These are phyloP conservation scores for Kuraishia hungarica DNA, from an alignment of 805 yeast species.

Conservation along the genomic window DNA sequence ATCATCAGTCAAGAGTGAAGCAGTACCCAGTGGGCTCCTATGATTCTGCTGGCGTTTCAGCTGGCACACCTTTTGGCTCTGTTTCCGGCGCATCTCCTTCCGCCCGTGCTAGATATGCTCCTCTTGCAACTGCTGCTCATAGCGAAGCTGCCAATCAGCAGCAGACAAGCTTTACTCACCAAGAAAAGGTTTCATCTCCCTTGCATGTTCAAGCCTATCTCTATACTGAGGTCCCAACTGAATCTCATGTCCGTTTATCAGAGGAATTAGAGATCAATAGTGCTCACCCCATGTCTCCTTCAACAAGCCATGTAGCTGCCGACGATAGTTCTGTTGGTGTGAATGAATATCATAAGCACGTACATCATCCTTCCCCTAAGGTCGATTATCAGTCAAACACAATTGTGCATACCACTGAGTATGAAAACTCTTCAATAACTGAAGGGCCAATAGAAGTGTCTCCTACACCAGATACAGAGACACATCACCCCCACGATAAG, in stretches of 20 bases:
- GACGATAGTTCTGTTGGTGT: neutral
- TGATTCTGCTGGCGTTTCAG: neutral
- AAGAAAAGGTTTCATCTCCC: neutral
- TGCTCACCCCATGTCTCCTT: neutral
- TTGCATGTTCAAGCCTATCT: neutral
- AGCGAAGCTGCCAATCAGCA: neutral
- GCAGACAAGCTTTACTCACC: neutral
- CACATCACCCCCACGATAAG: neutral
- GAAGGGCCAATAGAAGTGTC: neutral
- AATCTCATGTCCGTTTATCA: neutral
- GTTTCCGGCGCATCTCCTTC: neutral
- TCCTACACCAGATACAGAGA: neutral
- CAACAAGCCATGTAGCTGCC: neutral
- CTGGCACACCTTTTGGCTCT: neutral
- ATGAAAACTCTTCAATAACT: neutral
- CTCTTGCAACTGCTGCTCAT: neutral
- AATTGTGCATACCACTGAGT: neutral
- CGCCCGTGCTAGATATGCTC: neutral
- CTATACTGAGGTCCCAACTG: neutral
- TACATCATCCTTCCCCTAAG: neutral
- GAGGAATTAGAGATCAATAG: neutral
- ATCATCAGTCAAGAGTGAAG: neutral
- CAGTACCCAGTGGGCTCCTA: neutral
- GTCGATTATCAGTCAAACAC: neutral
- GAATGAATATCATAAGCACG: neutral